Evolutionary conservation across 768 basidiomycete species (phyloP).

Genomic region (Termitomyces sp.): DNA sequence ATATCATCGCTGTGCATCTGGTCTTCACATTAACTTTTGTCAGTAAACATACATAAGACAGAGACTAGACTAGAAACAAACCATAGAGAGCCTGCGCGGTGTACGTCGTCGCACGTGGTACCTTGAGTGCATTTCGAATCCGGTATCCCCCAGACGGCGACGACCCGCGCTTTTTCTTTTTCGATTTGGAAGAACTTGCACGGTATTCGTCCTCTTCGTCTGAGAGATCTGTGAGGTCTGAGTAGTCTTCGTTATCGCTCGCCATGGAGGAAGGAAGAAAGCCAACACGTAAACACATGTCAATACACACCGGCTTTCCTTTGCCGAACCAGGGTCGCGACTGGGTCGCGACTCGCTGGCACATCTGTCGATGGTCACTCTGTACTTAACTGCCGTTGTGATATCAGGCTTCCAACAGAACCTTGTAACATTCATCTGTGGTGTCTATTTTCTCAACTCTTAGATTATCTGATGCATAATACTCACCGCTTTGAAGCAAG

Average conservation of each 20-base stretch:
- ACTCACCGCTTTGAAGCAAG: too few species aligned
- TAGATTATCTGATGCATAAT: too few species aligned
- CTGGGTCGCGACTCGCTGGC: too few species aligned
- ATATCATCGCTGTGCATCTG: conserved; percentile 61
- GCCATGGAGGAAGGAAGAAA: conserved; percentile 4
- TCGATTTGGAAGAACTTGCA: conserved; percentile 1
- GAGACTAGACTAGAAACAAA: conserved; percentile 16
- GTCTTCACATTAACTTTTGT: conserved; percentile 31
- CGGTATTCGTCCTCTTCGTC: conserved; percentile 17
- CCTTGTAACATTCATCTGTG: too few species aligned
- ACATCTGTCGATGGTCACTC: too few species aligned
- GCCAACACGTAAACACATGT: conserved; percentile 2
- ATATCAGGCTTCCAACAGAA: too few species aligned
- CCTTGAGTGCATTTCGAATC: conserved; percentile 41
- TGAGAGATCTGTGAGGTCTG: conserved; percentile 26
- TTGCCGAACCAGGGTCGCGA: too few species aligned
- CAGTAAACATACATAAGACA: neutral
- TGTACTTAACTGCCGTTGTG: too few species aligned
- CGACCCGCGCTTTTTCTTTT: conserved; percentile 11
- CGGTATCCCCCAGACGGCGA: conserved; percentile 18
- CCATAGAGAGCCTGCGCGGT: conserved; percentile 58
- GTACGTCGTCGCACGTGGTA: conserved; percentile 57
- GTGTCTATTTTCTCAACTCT: too few species aligned
- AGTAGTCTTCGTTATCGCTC: conserved; percentile 23
- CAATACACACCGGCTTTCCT: neutral